These are phyloP conservation scores for Acacia acuminata DNA, from an alignment of 306 rosid genomes.

Conservation along the genomic window DNA sequence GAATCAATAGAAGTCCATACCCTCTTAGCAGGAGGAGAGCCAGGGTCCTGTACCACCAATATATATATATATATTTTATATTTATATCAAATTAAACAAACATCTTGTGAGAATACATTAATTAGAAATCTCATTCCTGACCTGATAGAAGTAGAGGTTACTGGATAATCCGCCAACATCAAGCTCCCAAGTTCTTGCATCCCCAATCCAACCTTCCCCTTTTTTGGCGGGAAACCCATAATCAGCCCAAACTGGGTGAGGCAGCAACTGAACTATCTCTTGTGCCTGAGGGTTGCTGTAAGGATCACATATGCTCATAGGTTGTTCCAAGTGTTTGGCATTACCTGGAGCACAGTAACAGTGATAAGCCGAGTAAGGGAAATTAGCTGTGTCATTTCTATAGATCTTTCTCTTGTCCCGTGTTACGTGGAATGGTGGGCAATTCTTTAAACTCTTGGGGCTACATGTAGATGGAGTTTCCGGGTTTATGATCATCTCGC, in stretches of 20 bases:
- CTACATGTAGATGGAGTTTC: conserved; percentile 43
- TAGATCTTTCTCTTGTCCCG: conserved; percentile 56
- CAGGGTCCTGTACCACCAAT: conserved; percentile 46
- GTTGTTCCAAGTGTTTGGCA: conserved; percentile 59
- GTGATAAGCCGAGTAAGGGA: conserved; percentile 76
- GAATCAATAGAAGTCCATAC: conserved; percentile 73
- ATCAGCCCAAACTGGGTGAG: conserved; percentile 76
- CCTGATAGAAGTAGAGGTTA: conserved; percentile 75
- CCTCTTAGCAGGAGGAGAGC: conserved; percentile 63
- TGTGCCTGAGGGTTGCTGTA: conserved; percentile 89
- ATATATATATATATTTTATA: background rate
- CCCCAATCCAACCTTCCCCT: conserved; percentile 82
- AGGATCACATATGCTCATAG: conserved; percentile 68
- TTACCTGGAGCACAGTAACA: conserved; percentile 81
- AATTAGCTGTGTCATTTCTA: conserved; percentile 69
- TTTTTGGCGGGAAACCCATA: conserved; percentile 73
- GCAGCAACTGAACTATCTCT: conserved; percentile 78
- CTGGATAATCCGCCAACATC: conserved; percentile 76
- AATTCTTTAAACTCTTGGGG: conserved; percentile 42
- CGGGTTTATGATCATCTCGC: conserved; percentile 83
- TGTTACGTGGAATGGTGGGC: conserved; percentile 83
- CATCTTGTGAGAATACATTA: background rate
- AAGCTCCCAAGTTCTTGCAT: conserved; percentile 80
- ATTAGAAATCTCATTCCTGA: background rate
- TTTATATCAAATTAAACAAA: background rate